phyloP scores from a whole-genome alignment of 2,329 filamentous ascomycete species.

The Sclerotinia spermophila region DNA sequence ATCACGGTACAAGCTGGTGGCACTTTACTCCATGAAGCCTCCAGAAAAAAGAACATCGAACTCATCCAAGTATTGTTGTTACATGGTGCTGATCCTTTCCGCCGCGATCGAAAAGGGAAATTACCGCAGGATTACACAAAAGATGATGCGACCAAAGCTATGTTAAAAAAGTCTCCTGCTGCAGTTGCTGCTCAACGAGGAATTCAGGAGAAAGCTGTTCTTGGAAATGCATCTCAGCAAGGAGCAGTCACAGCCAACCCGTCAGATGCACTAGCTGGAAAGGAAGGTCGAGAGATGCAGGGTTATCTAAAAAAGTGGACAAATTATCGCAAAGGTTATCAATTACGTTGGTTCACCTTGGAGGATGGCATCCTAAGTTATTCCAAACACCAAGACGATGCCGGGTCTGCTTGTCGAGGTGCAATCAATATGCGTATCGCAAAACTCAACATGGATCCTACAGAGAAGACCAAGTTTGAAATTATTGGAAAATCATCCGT shows the following conservation, averaged over 20 bases:
- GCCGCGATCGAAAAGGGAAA: constrained; percentile 90
- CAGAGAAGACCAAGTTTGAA: constrained; percentile 97
- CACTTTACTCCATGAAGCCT: constrained; percentile 88
- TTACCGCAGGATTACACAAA: constrained; percentile 95
- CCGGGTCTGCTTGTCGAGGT: constrained; percentile 90
- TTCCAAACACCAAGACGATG: constrained; percentile 98
- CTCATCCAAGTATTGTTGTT: constrained; percentile 87
- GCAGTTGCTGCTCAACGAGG: constrained; percentile 90
- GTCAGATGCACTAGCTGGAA: constrained; percentile 63
- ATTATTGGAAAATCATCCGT: constrained; percentile 98
- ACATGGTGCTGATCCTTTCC: constrained; percentile 94
- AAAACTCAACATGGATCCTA: constrained; percentile 88
- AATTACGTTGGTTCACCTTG: constrained; percentile 94
- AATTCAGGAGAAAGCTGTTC: constrained; percentile 94
- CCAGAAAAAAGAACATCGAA: constrained; percentile 78
- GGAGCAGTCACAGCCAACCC: constrained; percentile 52
- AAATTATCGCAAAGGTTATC: constrained; percentile 96
- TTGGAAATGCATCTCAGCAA: constrained; percentile 63
- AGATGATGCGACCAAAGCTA: constrained; percentile 81
- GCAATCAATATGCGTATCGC: constrained; percentile 99
- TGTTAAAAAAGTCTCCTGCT: constrained; percentile 91
- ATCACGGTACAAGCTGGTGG: constrained; percentile 78
- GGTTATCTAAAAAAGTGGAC: constrained; percentile 99
- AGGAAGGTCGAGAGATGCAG: constrained; percentile 94
- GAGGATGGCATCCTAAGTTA: constrained; percentile 97